These are phyloP conservation scores for Saccharata proteae DNA, from an alignment of 2,329 filamentous ascomycete genomes.

Conservation along the genomic window DNA sequence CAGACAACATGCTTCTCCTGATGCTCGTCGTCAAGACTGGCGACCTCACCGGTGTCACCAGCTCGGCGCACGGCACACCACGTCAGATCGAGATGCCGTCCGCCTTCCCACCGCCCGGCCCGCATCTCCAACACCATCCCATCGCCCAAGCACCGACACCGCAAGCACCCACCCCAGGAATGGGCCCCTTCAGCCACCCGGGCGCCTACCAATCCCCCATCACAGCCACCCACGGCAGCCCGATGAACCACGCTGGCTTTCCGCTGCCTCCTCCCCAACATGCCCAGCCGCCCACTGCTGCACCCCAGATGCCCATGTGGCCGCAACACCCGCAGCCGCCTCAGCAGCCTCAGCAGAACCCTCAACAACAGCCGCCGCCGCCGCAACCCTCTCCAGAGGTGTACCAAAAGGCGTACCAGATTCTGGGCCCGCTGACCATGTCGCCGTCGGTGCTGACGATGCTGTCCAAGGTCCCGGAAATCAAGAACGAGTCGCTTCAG, in stretches of 20 bases:
- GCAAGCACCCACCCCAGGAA: constrained; percentile 8
- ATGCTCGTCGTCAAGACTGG: constrained; percentile 62
- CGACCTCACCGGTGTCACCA: constrained; percentile 22
- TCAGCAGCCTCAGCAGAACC: constrained; percentile 23
- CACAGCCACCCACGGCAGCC: constrained; percentile 1
- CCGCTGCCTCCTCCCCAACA: constrained; percentile 1
- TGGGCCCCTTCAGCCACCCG: constrained; percentile 16
- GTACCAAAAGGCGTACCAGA: constrained; percentile 26
- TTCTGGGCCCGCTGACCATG: constrained; percentile 31
- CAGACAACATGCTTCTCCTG: constrained; percentile 67
- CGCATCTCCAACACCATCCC: constrained; percentile 12
- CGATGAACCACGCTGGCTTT: constrained; percentile 13
- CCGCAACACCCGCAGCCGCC: neutral
- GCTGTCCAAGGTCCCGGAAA: constrained; percentile 20
- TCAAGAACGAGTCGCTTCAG: constrained; percentile 49
- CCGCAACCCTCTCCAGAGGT: constrained; percentile 12
- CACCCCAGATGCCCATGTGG: constrained; percentile 8
- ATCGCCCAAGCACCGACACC: constrained; percentile 2
- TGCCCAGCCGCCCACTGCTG: constrained; percentile 5
- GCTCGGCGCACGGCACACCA: constrained; percentile 17
- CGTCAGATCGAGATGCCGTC: constrained; percentile 16
- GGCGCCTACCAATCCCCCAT: constrained; percentile 3
- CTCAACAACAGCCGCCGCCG: constrained; percentile 20
- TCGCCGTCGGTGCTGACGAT: constrained; percentile 30
- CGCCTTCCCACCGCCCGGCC: constrained; percentile 14